Base-by-base conservation (phyloP, 2,329 filamentous ascomycete species). In the Lachnellula cervina region DNA sequence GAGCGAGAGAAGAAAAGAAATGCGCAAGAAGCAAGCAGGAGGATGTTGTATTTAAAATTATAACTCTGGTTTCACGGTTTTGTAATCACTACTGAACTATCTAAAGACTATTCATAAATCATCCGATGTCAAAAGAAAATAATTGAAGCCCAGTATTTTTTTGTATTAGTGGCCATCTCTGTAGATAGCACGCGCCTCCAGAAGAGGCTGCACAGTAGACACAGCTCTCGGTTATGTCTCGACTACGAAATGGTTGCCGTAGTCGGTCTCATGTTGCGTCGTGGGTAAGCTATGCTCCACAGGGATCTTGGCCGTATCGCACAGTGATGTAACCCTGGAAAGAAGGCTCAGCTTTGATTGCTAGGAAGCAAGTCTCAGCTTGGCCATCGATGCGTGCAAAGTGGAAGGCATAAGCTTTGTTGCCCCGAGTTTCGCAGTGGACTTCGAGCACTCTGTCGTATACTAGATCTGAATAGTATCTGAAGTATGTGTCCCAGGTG, bases 341-440 rank as follows among this genome's bases (percentile, higher is more conserved):
- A 4, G 19, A 32, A 17, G 32, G 28, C 5, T 52, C 49, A 16
- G 28, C 16, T 34, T 34, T 46, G 21, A 59, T 56, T 19, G 48
- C 52, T 37, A 51, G 51, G 13, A 54, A 38, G 34, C 56, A 57
- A 6, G 54, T 46, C 40, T 59, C 40, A 9, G 61, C 57, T 37
- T 63, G 61, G n/a, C 57, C 61, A 54, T 60, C 55, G n/a, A 62
- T 52, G 17, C 61, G 47, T 13, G 49, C 48, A 46, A 63, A 63
- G 16, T 51, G 32, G 25, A 63, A 60, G 17, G 57, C 51, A 63
- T 35, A 11, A 38, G 38, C 21, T 42, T 51, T 28, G 48, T 52
- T 8, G 28, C 28, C 9, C 53, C 47, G 32, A 42, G 19, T 34
- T 34, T 43, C 19, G 9, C 28, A 44, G 1, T 56, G 17, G 13